Evolutionary conservation across 1,139 yeast genomes (phyloP).

Genomic region (Saccharomyces pastorianus): DNA sequence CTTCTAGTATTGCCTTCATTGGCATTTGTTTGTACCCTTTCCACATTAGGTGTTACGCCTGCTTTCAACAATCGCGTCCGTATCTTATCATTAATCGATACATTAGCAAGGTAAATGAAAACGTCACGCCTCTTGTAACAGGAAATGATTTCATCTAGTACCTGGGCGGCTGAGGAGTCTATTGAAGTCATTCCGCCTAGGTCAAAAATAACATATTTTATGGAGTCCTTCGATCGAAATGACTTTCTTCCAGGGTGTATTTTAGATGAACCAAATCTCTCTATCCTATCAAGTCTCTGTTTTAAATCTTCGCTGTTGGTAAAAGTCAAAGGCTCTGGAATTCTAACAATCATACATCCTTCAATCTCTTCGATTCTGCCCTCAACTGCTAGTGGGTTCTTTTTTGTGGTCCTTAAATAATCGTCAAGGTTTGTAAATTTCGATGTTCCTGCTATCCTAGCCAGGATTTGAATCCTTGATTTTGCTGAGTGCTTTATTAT

Average conservation of each 20-base stretch:
- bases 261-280: conserved; percentile 72
- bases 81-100: conserved; percentile 39
- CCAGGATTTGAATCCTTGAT: conserved; percentile 84
- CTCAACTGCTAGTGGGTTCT: conserved; percentile 5
- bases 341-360: conserved; percentile 76
- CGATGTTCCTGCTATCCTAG: conserved; percentile 71
- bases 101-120: conserved; percentile 57
- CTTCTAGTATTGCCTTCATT: neutral
- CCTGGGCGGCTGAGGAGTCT: conserved; percentile 84
- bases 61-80: conserved; percentile 32
- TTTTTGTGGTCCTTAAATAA: conserved; percentile 8
- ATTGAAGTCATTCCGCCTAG: conserved; percentile 77
- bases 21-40: conserved; percentile 1
- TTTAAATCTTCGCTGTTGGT: conserved; percentile 83
- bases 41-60: conserved; percentile 26
- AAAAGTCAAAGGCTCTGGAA: conserved; percentile 90
- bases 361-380: conserved; percentile 57
- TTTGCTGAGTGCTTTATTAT: conserved; percentile 79
- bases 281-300: conserved; percentile 66
- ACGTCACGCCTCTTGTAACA: conserved; percentile 52
- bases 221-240: conserved; percentile 45
- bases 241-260: conserved; percentile 78
- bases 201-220: conserved; percentile 69
- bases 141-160: conserved; percentile 51
- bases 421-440: conserved; percentile 73